Percentiles rank a stretch among this genome's conserved stretches.
Evolutionary conservation across 2,329 filamentous ascomycete genomes (phyloP).

Genomic region (Fusarium secorum): DNA sequence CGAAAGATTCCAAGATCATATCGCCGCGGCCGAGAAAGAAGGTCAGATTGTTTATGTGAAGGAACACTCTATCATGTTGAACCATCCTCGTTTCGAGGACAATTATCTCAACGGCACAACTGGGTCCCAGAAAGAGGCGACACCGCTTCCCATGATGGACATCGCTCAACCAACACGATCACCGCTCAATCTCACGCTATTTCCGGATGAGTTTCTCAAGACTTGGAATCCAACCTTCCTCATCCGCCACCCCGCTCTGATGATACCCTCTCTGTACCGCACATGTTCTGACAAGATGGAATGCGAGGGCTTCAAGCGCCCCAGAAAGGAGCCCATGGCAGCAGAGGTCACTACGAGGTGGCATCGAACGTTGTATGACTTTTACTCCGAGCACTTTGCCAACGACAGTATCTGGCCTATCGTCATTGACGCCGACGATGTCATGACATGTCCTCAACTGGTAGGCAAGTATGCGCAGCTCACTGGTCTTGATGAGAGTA

Average conservation of each 20-base stretch:
- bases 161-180: slow-evolving; percentile 15
- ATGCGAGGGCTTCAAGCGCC: background rate
- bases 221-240: slow-evolving; percentile 36
- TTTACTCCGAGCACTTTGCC: slow-evolving; percentile 12
- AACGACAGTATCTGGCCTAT: slow-evolving; percentile 28
- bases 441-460: slow-evolving; percentile 21
- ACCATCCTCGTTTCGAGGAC: slow-evolving; percentile 9
- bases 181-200: slow-evolving; percentile 22
- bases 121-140: background rate
- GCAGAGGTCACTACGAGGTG: slow-evolving; percentile 23
- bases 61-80: slow-evolving; percentile 27
- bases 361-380: slow-evolving; percentile 25
- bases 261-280: slow-evolving; percentile 27
- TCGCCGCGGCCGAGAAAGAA: slow-evolving; percentile 20
- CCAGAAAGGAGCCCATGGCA: background rate
- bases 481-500: slow-evolving; percentile 18
- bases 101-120: background rate
- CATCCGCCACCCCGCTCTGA: slow-evolving; percentile 28
- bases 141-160: background rate
- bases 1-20: slow-evolving; percentile 16
- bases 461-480: slow-evolving; percentile 23
- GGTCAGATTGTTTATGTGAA: slow-evolving; percentile 20
- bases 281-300: slow-evolving; percentile 1
- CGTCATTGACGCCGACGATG: slow-evolving; percentile 31
- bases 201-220: slow-evolving; percentile 34